Base-by-base conservation (phyloP, 805 yeast genomes). In the Saccharomycopsis capsularis region DNA sequence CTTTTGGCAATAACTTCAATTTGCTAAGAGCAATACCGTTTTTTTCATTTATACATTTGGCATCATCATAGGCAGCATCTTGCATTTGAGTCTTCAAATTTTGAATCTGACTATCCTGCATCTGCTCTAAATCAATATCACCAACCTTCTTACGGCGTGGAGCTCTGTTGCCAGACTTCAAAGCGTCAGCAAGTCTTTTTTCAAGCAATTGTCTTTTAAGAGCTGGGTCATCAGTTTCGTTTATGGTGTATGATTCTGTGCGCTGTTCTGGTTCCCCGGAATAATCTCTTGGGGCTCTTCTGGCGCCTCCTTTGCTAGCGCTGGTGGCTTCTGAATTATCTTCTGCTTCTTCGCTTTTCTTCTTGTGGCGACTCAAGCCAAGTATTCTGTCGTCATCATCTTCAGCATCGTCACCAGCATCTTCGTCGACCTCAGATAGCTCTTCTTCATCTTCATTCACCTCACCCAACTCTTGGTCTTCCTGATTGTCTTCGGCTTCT, bases 41-140 rank as follows among this genome's bases (percentile, higher is more conserved):
- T 66, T 69, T 70, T 64, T 63, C 67, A 50, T 66, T 69, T 44
- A 71, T 60, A 6, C 71, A 59, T 57, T 79, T 84, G 45, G 78
- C 78, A 65, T 85, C 95, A 60, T 75, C 66, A 63, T 80, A 82
- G 13, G 95, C 95, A 3, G 89, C 91, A 56, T 80, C 77, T 59
- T 89, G 85, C 99, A 93, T 93, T 65, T 79, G 79, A 58, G 84
- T 89, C 56, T 95, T 86, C 57, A 93, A 73, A 53, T 75, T 75
- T 46, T 87, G 80, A 55, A 93, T 86, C 52, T 78, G 76, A 61
- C 90, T 97, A 71, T 93, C 99, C 63, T 90, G 95, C 82, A 87
- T 84, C 60, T 88, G 82, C 63, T 95, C 98, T 56, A 93, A 69
- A 67, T 93, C 99, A 61, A 88, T 95, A 58, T 93, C 98, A 59